Conservation (phyloP, 768 basidiomycete species). For the Gelatoporia subvermispora region DNA sequence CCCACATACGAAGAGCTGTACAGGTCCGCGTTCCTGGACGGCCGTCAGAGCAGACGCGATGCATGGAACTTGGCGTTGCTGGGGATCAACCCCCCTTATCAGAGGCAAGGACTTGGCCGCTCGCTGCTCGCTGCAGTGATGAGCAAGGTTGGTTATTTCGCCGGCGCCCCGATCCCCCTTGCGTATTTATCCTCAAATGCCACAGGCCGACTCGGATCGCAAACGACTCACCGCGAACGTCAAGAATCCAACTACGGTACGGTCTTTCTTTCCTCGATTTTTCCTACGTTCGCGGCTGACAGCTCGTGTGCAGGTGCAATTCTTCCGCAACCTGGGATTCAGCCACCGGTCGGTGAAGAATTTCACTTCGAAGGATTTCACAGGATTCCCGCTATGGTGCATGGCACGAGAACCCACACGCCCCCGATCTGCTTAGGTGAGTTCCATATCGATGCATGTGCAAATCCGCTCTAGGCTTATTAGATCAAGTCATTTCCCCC, state of each 20-base stretch:
- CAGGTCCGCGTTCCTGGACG: slow-evolving; percentile 6
- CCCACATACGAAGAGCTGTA: slow-evolving; percentile 17
- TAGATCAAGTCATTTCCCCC: too few relatives aligned
- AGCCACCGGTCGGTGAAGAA: slow-evolving; percentile 14
- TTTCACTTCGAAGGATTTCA: slow-evolving; percentile 10
- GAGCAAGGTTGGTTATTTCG: slow-evolving; percentile 7
- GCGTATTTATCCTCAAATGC: neutral
- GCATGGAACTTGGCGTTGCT: slow-evolving; percentile 14
- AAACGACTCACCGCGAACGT: slow-evolving; percentile 7
- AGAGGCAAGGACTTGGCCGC: slow-evolving; percentile 12
- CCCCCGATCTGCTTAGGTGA: neutral
- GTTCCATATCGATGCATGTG: neutral
- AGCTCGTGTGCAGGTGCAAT: slow-evolving; percentile 7
- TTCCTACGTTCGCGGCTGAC: neutral
- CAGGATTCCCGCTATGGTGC: slow-evolving; percentile 20
- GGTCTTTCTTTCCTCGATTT: neutral
- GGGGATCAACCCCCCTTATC: slow-evolving; percentile 12
- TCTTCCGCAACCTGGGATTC: slow-evolving; percentile 15
- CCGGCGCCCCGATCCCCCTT: neutral
- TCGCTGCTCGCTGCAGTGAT: slow-evolving; percentile 6
- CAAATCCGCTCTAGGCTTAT: too few relatives aligned
- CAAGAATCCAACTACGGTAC: slow-evolving; percentile 10
- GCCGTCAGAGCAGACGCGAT: slow-evolving; percentile 7
- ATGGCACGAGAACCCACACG: slow-evolving; percentile 11
- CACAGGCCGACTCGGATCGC: slow-evolving; percentile 7